A percentile compares a stretch with the other conserved stretches of the same genome.
phyloP scores from a whole-genome alignment of 1,139 yeast species.

The Diutina siamensis region DNA sequence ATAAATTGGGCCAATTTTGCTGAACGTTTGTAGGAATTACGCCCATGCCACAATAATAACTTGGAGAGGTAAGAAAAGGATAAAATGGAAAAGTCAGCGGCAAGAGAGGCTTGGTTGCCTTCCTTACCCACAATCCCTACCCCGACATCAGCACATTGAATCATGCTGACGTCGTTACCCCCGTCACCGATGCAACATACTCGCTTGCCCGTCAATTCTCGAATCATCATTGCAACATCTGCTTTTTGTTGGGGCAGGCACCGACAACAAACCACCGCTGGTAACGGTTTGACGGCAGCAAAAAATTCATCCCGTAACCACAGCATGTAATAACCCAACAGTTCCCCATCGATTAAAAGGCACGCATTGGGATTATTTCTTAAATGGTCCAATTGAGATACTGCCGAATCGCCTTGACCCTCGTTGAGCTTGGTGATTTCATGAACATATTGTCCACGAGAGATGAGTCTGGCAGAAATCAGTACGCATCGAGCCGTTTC shows the following conservation, averaged over 20 bases:
- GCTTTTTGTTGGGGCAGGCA: slow-evolving; percentile 99
- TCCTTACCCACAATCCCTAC: slow-evolving; percentile 98
- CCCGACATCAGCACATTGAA: slow-evolving; percentile 97
- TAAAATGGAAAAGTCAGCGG: slow-evolving; percentile 91
- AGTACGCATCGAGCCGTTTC: slow-evolving; percentile 98
- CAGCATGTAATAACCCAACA: slow-evolving; percentile 58
- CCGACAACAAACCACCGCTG: slow-evolving; percentile 94
- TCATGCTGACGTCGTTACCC: slow-evolving; percentile 98
- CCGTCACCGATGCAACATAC: slow-evolving; percentile 99
- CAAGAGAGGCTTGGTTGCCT: slow-evolving; percentile 93
- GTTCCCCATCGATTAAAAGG: slow-evolving; percentile 87
- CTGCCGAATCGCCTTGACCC: slow-evolving; percentile 41
- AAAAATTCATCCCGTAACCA: slow-evolving; percentile 63
- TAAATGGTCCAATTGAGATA: slow-evolving; percentile 63
- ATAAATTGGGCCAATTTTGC: slow-evolving; percentile 94
- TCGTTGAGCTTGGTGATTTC: slow-evolving; percentile 51
- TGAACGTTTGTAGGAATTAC: slow-evolving; percentile 90
- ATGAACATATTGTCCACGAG: slow-evolving; percentile 90
- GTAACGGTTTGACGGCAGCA: slow-evolving; percentile 60
- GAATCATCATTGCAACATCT: slow-evolving; percentile 75
- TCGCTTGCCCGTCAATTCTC: slow-evolving; percentile 70
- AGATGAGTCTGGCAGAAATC: slow-evolving; percentile 80
- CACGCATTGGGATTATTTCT: slow-evolving; percentile 60
- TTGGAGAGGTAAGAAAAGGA: slow-evolving; percentile 87
- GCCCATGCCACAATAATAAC: slow-evolving; percentile 91